These are phyloP conservation scores for Yamadazyma olivae DNA, from an alignment of 805 yeast species.

Conservation along the genomic window DNA sequence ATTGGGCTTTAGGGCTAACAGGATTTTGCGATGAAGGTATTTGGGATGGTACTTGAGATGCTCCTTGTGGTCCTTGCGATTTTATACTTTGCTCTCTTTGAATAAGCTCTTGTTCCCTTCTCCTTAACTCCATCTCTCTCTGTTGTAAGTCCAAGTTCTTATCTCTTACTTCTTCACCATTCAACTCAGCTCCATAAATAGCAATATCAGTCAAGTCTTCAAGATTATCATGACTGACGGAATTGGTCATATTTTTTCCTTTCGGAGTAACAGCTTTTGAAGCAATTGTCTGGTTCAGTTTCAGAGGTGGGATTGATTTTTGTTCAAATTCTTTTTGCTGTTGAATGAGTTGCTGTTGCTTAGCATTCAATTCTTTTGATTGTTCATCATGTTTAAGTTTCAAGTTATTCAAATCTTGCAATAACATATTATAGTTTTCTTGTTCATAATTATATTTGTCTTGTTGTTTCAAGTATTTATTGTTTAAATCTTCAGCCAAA, in stretches of 20 bases:
- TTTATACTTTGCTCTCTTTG: conserved; percentile 11
- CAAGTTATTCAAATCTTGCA: conserved; percentile 8
- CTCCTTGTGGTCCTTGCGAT: neutral
- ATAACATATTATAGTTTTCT: conserved; percentile 6
- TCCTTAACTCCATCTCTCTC: conserved; percentile 24
- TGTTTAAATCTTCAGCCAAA: conserved; percentile 15
- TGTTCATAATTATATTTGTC: conserved; percentile 10
- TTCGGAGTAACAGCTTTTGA: neutral
- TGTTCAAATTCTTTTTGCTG: neutral
- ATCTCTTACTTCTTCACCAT: conserved; percentile 22
- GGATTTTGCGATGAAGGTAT: neutral
- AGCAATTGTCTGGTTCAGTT: neutral
- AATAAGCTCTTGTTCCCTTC: conserved; percentile 24
- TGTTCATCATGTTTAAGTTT: conserved; percentile 7
- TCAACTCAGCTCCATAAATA: conserved; percentile 31
- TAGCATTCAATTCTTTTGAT: neutral
- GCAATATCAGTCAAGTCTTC: conserved; percentile 38
- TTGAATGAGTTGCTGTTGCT: neutral
- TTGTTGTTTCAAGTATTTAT: conserved; percentile 15
- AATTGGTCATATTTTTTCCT: neutral
- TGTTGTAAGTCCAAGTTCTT: conserved; percentile 11
- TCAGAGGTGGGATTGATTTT: neutral
- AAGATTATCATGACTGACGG: conserved; percentile 21
- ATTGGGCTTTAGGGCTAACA: neutral
- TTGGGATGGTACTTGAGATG: neutral